phyloP scores from a whole-genome alignment of 345 rosid genomes.

The Pugionium dolabratum region DNA sequence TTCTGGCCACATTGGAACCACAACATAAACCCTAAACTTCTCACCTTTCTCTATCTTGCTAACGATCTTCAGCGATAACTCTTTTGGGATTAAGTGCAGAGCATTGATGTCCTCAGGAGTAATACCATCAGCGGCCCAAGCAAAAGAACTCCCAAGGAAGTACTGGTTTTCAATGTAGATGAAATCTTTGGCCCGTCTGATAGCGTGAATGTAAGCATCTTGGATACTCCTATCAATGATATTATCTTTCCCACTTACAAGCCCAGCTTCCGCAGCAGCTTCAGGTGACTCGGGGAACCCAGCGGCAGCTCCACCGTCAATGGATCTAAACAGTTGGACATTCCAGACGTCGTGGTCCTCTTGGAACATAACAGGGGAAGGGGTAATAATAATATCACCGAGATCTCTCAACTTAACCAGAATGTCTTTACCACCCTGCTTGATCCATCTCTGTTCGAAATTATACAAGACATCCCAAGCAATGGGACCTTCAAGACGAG shows the following conservation, averaged over 20 bases:
- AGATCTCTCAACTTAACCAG: slow-evolving; percentile 81
- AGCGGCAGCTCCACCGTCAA: slow-evolving; percentile 98
- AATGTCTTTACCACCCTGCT: slow-evolving; percentile 92
- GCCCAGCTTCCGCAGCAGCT: slow-evolving; percentile 96
- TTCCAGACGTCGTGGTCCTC: slow-evolving; percentile 91
- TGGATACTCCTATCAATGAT: slow-evolving; percentile 98
- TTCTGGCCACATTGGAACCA: slow-evolving; percentile 99
- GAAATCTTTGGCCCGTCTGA: slow-evolving; percentile 90
- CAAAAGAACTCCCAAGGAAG: slow-evolving; percentile 90
- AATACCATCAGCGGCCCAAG: slow-evolving; percentile 78
- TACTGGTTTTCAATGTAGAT: slow-evolving; percentile 95
- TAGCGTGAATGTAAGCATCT: slow-evolving; percentile 92
- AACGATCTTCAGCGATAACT: slow-evolving; percentile 86
- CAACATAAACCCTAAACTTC: slow-evolving; percentile 80
- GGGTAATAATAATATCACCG: slow-evolving; percentile 72
- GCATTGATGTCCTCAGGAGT: slow-evolving; percentile 89
- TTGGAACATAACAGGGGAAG: slow-evolving; percentile 82
- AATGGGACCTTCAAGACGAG: slow-evolving; percentile 94
- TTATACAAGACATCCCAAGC: slow-evolving; percentile 98
- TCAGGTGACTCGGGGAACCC: slow-evolving; percentile 98
- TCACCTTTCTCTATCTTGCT: slow-evolving; percentile 92
- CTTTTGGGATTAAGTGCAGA: slow-evolving; percentile 92
- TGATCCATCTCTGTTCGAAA: slow-evolving; percentile 97
- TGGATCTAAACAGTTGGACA: slow-evolving; percentile 92
- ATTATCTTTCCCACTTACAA: slow-evolving; percentile 97